These are phyloP conservation scores for Lachnellula occidentalis DNA, from an alignment of 2,329 filamentous ascomycete species.

Conservation along the genomic window DNA sequence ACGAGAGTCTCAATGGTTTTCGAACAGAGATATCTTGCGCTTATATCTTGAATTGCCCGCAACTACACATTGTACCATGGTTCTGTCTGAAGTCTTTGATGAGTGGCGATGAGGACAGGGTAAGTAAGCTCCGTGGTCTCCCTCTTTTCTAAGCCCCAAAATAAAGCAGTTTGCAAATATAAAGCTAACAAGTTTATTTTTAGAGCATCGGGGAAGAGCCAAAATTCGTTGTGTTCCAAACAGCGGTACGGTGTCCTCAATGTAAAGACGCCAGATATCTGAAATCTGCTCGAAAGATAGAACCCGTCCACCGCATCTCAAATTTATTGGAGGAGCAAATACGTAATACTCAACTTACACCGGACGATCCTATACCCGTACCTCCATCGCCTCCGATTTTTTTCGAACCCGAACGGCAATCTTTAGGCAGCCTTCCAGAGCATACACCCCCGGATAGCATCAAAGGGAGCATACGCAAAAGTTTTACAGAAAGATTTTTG, in stretches of 20 bases:
- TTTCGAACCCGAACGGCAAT: not conserved
- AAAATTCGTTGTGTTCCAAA: not conserved
- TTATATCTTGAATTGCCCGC: conserved; percentile 14
- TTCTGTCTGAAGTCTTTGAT: not conserved
- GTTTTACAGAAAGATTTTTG: too few relatives aligned
- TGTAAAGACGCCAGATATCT: not conserved
- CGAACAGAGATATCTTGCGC: not conserved
- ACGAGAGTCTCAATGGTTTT: not conserved
- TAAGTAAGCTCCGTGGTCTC: not conserved
- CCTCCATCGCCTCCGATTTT: not conserved
- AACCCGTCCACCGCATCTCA: not conserved
- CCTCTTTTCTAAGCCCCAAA: not conserved
- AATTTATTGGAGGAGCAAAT: not conserved
- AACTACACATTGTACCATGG: conserved; percentile 29
- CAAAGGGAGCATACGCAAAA: not conserved
- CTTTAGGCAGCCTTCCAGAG: not conserved
- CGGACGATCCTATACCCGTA: not conserved
- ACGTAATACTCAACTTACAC: not conserved
- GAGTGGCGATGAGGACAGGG: not conserved
- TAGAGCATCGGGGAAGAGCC: not conserved
- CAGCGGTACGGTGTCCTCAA: not conserved
- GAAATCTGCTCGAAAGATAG: not conserved
- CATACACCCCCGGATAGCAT: too few relatives aligned
- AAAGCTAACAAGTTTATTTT: too few relatives aligned
- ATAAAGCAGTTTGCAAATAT: not conserved